phyloP scores from a whole-genome alignment of 139 green algal species.

The Ettlia oleoabundans region DNA sequence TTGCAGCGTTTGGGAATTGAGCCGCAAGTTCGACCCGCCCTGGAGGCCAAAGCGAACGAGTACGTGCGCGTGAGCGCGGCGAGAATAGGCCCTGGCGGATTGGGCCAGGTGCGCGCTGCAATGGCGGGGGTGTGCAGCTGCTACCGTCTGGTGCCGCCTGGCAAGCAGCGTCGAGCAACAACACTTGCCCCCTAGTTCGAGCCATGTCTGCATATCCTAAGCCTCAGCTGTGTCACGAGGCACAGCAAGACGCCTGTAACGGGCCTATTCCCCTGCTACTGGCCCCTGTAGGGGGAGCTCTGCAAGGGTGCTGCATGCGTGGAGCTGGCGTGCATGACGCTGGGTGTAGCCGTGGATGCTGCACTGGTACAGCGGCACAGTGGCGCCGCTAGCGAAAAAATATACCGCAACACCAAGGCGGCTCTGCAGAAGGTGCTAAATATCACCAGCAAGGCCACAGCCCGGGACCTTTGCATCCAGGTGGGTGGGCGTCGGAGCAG shows the following conservation, averaged over 20 bases:
- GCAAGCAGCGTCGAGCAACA: neutral
- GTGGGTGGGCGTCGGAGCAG: neutral
- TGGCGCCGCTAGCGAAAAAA: constrained; percentile 1
- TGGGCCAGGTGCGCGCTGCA: neutral
- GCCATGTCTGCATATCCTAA: neutral
- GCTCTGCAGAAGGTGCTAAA: constrained; percentile 39
- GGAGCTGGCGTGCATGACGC: constrained; percentile 37
- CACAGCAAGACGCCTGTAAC: neutral
- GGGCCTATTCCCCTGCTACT: neutral
- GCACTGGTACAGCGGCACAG: constrained; percentile 2
- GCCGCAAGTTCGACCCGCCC: neutral
- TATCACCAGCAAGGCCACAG: neutral
- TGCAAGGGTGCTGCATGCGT: constrained; percentile 44
- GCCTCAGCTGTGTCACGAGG: neutral
- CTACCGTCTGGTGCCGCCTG: neutral
- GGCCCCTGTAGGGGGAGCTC: constrained; percentile 14
- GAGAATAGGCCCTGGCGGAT: neutral
- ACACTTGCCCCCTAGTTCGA: neutral
- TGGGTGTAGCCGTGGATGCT: constrained; percentile 6
- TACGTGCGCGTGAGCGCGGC: constrained; percentile 6
- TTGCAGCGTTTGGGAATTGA: constrained; percentile 4
- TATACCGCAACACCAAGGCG: constrained; percentile 34
- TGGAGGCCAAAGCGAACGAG: constrained; percentile 28
- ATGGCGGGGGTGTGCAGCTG: neutral
- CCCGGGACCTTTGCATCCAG: constrained; percentile 45